A percentile compares a stretch with the other conserved stretches of the same genome.
Evolutionary conservation across 108 stramenopile genomes (phyloP).

Genomic region (Skeletonema marinoi): DNA sequence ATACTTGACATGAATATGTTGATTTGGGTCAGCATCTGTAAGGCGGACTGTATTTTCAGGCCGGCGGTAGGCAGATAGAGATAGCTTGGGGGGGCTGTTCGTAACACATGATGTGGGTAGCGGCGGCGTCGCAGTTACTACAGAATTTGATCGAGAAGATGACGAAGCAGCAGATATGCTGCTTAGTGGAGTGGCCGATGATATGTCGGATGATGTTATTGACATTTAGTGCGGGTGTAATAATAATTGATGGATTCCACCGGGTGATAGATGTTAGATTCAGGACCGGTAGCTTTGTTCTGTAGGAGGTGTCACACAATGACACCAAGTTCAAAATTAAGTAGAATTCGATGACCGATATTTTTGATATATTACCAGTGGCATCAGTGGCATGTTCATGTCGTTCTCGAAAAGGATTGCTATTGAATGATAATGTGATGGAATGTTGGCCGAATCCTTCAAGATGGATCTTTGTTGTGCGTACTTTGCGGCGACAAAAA

Average conservation of each 20-base stretch:
- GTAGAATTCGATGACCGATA: neutral
- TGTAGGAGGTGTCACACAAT: neutral
- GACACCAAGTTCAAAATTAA: neutral
- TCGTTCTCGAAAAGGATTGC: neutral
- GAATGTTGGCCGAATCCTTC: neutral
- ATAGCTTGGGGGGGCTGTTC: constrained; percentile 40
- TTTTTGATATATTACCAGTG: neutral
- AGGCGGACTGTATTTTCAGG: constrained; percentile 72
- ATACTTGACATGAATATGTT: constrained; percentile 65
- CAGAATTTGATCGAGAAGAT: neutral
- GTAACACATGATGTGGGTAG: neutral
- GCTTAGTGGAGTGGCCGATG: neutral
- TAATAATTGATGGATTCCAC: neutral
- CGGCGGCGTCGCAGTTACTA: neutral
- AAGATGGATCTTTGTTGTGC: neutral
- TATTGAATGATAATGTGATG: neutral
- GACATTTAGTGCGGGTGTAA: neutral
- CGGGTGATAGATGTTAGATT: neutral
- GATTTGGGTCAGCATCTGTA: constrained; percentile 61
- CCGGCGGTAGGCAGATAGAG: constrained; percentile 76
- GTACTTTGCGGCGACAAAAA: neutral
- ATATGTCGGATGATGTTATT: neutral
- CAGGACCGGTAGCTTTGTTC: neutral
- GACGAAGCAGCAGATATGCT: neutral
- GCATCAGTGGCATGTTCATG: neutral